Evolutionary conservation across 805 yeast species (phyloP), one percentile per base, ranked within the genome.

Genomic region (Maudiozyma saulgeensis): DNA sequence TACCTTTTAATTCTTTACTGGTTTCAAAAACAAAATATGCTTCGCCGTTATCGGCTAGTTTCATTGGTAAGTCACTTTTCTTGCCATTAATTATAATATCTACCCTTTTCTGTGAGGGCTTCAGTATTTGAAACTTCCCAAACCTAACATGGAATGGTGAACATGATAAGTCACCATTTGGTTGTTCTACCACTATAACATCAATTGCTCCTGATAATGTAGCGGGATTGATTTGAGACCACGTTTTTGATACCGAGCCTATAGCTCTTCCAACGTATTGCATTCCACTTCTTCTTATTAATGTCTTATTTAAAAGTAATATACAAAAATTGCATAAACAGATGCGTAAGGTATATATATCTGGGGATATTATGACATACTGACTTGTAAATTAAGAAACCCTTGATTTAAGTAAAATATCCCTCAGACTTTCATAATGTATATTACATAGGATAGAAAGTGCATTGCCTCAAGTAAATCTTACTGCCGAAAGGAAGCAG

Each of bases 191-290:
- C 9, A 90, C 98, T 40, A 93, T 87, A 48, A 93, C 89, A 67
- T 93, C 99, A 65, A 93, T 93, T 19, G 98, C 99, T 5, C 99
- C 99, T 19, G 95, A 82, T 16, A 93, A 75, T 0, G 99, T 93
- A 1, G 98, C 88, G 2, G 99, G 99, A 61, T 93, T 93, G 56
- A 93, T 80, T 26, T 97, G 87, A 56, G 89, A 88, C 98, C 97
- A 91, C 45, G 96, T 93, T 66, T 89, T 89, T 50, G 96, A 90
- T 7, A 93, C 96, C 37, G 95, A 84, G 32, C 88, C 97, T 51
- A 95, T 82, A 18, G 96, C 97, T 62, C 95, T 78, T 16, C 96
- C 97, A 55, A 91, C 93, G 81, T 89, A 91, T 68, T 91, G 98
- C 98, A 91, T 91, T 41, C 21, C 15, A 9, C 16, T 35, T n/a